Percentiles rank a stretch among this genome's conserved stretches.
phyloP scores from a whole-genome alignment of 2,329 filamentous ascomycete species.

The Immersiporthe knoxdaviesiana region DNA sequence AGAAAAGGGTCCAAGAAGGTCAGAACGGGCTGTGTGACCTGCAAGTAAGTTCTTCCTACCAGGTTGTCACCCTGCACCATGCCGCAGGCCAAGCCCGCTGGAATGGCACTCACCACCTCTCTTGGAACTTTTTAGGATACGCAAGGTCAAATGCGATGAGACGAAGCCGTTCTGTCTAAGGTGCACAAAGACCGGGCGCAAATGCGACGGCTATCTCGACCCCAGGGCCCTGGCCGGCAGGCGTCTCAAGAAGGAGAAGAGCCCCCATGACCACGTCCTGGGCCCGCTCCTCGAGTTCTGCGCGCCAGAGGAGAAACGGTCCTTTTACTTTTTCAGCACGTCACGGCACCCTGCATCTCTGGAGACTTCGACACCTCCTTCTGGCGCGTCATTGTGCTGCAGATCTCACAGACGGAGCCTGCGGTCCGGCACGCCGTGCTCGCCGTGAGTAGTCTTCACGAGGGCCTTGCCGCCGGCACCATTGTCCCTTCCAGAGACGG shows the following conservation, averaged over 20 bases:
- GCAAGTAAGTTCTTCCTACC: constrained; percentile 24
- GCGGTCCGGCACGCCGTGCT: constrained; percentile 37
- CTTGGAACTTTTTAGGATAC: constrained; percentile 34
- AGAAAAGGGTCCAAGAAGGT: constrained; percentile 31
- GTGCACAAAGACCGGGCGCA: constrained; percentile 38
- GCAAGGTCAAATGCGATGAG: constrained; percentile 40
- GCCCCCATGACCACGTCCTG: constrained; percentile 30
- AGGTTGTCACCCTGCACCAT: no score
- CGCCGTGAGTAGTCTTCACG: constrained; percentile 38
- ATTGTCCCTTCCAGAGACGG: constrained; percentile 32
- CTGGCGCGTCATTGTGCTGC: constrained; percentile 37
- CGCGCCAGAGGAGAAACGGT: constrained; percentile 29
- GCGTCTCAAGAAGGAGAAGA: constrained; percentile 26
- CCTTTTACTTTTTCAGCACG: constrained; percentile 30
- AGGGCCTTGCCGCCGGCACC: constrained; percentile 30
- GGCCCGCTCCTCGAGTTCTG: constrained; percentile 30
- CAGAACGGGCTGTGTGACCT: constrained; percentile 30
- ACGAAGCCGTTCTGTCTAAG: constrained; percentile 37
- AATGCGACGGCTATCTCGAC: constrained; percentile 38
- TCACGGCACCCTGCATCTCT: constrained; percentile 28
- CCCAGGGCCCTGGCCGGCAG: constrained; percentile 29
- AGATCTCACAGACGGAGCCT: constrained; percentile 33
- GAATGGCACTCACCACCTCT: constrained; percentile 4
- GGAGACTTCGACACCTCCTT: constrained; percentile 33
- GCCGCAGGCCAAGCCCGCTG: constrained; percentile 5